Base-by-base conservation (phyloP, 2,329 filamentous ascomycete species). In the Alternaria consortialis region DNA sequence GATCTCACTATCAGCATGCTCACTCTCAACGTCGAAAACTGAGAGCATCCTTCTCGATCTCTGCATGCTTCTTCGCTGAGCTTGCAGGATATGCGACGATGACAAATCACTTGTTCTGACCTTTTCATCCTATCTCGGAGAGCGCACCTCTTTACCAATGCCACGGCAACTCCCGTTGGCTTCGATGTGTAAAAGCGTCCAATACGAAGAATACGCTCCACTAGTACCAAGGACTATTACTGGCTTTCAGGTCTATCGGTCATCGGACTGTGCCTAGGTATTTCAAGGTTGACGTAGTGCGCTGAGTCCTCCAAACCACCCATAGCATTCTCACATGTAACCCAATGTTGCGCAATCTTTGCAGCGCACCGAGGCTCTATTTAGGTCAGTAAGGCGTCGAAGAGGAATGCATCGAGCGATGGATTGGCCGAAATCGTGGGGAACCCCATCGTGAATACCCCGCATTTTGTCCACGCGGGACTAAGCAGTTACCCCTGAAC, bases 391-490 rank as follows among this genome's bases (percentile, higher is more conserved):
- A 17, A 51, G 32, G 15, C 39, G 37, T 36, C 29, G 27, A 44
- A 40, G 8, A 31, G 7, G 25, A 46, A 25, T 39, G n/a, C n/a
- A 29, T 43, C 20, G 17, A 4, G 17, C 32, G 23, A 42, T 50
- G 34, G 20, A 25, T 36, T 42, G 42, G 32, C 47, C 44, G 34
- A 37, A 27, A 52, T 47, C 25, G 31, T 62, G 56, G 59, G 40
- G 55, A 59, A 50, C 20, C 17, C 20, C 31, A 34, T 53, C 56
- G 34, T 51, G 32, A 23, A 54, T 67, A 65, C 64, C 62, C 64
- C 64, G 62, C 64, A 51, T 65, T 65, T 52, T 58, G 44, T 25
- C 40, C 55, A 58, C 43, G 57, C 58, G 50, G 50, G 51, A 51
- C 32, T 42, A 55, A 32, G 37, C 36, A 39, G 39, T 27, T 31